Conservation (phyloP, 2,329 filamentous ascomycete genomes). For the Stachybotrys chlorohalonatus region DNA sequence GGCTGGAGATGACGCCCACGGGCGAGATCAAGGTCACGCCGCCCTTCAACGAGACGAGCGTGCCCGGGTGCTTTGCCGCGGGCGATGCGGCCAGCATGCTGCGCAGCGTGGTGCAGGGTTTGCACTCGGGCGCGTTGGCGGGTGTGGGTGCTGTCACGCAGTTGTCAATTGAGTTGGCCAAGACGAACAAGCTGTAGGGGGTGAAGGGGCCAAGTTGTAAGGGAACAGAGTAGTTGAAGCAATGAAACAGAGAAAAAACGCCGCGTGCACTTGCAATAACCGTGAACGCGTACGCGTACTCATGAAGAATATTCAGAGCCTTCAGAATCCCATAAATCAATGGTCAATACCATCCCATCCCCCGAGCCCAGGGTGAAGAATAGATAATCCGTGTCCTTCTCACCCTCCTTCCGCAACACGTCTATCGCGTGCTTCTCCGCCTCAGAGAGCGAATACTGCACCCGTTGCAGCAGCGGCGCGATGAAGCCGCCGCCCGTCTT, state of each 20-base stretch:
- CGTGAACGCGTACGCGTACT: constrained; percentile 4
- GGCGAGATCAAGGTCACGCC: constrained; percentile 32
- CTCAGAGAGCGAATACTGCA: constrained; percentile 32
- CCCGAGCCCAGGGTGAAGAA: constrained; percentile 49
- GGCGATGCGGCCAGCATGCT: constrained; percentile 35
- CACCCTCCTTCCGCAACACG: constrained; percentile 6
- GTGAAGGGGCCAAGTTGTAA: background rate
- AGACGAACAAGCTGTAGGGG: constrained; percentile 14
- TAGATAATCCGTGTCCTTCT: constrained; percentile 27
- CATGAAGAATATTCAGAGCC: background rate
- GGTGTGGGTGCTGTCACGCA: constrained; percentile 16
- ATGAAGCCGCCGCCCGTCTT: constrained; percentile 51
- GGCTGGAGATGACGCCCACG: constrained; percentile 27
- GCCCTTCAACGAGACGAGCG: constrained; percentile 39
- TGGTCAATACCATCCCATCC: constrained; percentile 39
- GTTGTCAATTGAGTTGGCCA: constrained; percentile 16
- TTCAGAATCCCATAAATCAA: background rate
- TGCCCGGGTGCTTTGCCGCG: constrained; percentile 42
- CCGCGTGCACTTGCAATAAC: background rate
- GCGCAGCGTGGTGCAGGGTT: constrained; percentile 17
- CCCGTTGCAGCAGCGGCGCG: constrained; percentile 37
- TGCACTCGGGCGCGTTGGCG: constrained; percentile 16
- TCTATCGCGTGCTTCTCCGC: constrained; percentile 27
- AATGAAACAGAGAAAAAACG: background rate
- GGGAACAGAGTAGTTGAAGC: background rate